These are phyloP conservation scores for Dissophora ornata DNA, from an alignment of 192 early-diverging fungal species.

Conservation along the genomic window DNA sequence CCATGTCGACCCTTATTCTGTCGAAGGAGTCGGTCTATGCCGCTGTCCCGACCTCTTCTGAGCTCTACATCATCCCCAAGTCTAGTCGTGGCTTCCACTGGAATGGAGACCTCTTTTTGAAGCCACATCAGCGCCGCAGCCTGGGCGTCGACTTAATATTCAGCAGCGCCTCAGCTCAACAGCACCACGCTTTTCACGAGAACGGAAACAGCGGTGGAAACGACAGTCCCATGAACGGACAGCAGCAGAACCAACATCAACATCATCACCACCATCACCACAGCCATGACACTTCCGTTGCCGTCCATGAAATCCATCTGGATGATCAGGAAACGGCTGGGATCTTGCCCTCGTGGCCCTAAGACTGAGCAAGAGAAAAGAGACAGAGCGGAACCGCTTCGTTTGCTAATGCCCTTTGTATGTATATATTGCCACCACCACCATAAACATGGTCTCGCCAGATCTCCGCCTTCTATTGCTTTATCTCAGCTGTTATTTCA, in stretches of 20 bases:
- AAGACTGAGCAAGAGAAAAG: background rate
- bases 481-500: too few relatives aligned
- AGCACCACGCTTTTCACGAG: background rate
- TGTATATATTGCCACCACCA: too few relatives aligned
- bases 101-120: conserved; percentile 52
- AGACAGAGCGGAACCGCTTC: too few relatives aligned
- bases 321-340: conserved; percentile 35
- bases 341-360: conserved; percentile 44
- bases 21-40: conserved; percentile 45
- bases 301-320: conserved; percentile 45
- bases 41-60: conserved; percentile 36
- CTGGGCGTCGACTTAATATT: conserved; percentile 40
- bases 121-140: conserved; percentile 46
- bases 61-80: conserved; percentile 50
- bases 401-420: too few relatives aligned
- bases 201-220: conserved; percentile 1
- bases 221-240: conserved; percentile 5
- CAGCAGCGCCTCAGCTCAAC: conserved; percentile 6
- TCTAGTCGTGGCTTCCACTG: conserved; percentile 47
- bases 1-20: conserved; percentile 22
- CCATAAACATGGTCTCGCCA: too few relatives aligned
- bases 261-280: conserved; percentile 14
- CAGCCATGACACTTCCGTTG: conserved; percentile 21
- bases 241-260: conserved; percentile 13
- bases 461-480: too few relatives aligned